Base-by-base conservation (phyloP, 2,329 filamentous ascomycete species). In the Stagonosporopsis chrysanthemi region DNA sequence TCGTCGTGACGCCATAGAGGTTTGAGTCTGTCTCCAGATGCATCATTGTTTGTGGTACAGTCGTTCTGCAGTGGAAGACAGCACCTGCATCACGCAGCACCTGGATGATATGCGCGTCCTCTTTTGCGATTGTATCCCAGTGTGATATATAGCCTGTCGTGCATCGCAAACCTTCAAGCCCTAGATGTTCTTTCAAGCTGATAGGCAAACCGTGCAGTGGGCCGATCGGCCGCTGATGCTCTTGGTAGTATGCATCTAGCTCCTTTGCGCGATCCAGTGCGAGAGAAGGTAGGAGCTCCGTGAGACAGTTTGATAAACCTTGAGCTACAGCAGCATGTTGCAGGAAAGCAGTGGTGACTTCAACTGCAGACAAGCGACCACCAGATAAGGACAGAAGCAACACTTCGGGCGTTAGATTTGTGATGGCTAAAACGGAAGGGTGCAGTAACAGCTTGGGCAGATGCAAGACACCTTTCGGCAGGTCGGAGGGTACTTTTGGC, bases 21-120 rank as follows among this genome's bases (percentile, higher is more conserved):
- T 83, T 84, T 46, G 69, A 81, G 51, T 72, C 77, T 2, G 81
- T 83, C 63, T 84, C 83, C 9, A 84, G 67, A 60, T 83, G 81
- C 82, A 85, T 84, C 63, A 71, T 69, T 4, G 78, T 81, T 65
- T 86, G 84, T 5, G 83, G 84, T 56, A 84, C 70, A 4, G 82
- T 85, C 0, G 82, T 85, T 22, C 83, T 75, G 26, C 76, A 82
- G 64, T 83, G 80, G 63, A 85, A 81, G 1, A 86, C 77, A 1
- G 79, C 79, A 1, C 83, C 84, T 2, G 81, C 81, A 76, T 14
- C 82, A 65, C 82, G 63, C 59, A 58, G 81, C 72, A 80, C 75
- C 56, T 82, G 72, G 11, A 85, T 50, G 22, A 86, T 80, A 50
- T 79, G 71, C 3, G 80, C 79, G 63, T 85, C 80, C 36, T 82